phyloP scores from a whole-genome alignment of 2,329 filamentous ascomycete species.

The Bipolaris bicolor region DNA sequence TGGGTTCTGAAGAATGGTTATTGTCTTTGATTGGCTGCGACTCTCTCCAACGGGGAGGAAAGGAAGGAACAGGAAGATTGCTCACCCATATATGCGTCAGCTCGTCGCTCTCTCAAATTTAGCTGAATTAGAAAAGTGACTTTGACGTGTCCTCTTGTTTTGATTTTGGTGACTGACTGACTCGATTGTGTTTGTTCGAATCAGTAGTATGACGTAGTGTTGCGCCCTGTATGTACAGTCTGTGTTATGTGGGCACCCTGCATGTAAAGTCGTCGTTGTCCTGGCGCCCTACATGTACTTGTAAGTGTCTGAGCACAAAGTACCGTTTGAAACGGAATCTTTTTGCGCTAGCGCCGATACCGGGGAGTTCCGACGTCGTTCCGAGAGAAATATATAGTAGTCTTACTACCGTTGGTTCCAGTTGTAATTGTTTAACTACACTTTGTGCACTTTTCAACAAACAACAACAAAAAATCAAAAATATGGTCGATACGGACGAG shows the following conservation, averaged over 20 bases:
- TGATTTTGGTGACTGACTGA: too few species aligned
- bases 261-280: neutral
- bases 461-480: neutral
- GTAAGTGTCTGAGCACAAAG: too few species aligned
- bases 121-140: constrained; percentile 32
- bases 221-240: constrained; percentile 1
- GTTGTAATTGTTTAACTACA: too few species aligned
- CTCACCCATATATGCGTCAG: constrained; percentile 28
- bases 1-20: constrained; percentile 29
- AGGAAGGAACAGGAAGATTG: constrained; percentile 34
- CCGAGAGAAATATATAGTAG: constrained; percentile 1
- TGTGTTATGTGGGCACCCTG: neutral
- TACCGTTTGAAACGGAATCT: neutral
- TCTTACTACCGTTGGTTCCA: neutral
- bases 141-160: neutral
- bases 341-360: constrained; percentile 13
- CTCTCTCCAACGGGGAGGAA: constrained; percentile 27
- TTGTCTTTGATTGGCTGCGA: constrained; percentile 38
- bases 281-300: neutral
- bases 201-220: neutral
- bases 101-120: constrained; percentile 38
- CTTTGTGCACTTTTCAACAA: too few species aligned
- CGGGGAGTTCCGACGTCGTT: constrained; percentile 16
- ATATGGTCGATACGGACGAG: constrained; percentile 21
- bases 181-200: neutral